Percentiles rank a stretch among this genome's conserved stretches.
These are phyloP conservation scores for Astrothelium macrocarpum DNA, from an alignment of 495 filamentous ascomycete species.

Conservation along the genomic window DNA sequence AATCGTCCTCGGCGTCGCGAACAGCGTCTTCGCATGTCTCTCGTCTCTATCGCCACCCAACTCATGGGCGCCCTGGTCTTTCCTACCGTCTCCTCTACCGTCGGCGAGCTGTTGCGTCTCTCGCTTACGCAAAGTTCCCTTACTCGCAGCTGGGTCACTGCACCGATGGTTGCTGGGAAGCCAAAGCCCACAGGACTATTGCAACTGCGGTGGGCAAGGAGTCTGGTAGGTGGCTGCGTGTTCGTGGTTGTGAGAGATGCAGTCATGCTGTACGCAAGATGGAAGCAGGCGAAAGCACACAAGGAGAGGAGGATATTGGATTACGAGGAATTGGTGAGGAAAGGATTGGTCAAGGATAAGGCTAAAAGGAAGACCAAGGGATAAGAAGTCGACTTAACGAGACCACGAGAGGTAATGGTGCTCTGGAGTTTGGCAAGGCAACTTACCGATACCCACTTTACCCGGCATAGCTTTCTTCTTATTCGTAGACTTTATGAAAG, in stretches of 20 bases:
- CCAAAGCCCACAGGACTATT: constrained; percentile 46
- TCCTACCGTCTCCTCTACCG: constrained; percentile 50
- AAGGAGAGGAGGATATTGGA: constrained; percentile 57
- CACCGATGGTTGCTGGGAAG: constrained; percentile 22
- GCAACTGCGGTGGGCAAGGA: constrained; percentile 68
- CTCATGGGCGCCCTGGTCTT: constrained; percentile 55
- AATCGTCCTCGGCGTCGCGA: constrained; percentile 8
- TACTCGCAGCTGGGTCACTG: constrained; percentile 53
- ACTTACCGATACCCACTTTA: not conserved
- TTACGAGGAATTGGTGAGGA: constrained; percentile 35
- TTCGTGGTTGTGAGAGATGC: constrained; percentile 72
- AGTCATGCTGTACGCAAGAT: constrained; percentile 63
- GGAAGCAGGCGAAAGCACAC: constrained; percentile 60
- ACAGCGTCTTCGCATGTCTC: constrained; percentile 39
- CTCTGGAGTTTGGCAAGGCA: not conserved
- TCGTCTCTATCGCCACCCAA: constrained; percentile 44
- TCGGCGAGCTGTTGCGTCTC: constrained; percentile 58
- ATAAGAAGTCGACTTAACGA: not conserved
- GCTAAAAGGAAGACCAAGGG: not conserved
- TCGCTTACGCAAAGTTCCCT: constrained; percentile 50
- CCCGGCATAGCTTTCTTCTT: not conserved
- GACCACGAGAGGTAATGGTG: not conserved
- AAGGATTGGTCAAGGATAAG: not conserved
- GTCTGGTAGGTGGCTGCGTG: constrained; percentile 67
- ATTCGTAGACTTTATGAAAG: not conserved